Base-by-base conservation (phyloP, 495 filamentous ascomycete species). In the Pseudevernia furfuracea region DNA sequence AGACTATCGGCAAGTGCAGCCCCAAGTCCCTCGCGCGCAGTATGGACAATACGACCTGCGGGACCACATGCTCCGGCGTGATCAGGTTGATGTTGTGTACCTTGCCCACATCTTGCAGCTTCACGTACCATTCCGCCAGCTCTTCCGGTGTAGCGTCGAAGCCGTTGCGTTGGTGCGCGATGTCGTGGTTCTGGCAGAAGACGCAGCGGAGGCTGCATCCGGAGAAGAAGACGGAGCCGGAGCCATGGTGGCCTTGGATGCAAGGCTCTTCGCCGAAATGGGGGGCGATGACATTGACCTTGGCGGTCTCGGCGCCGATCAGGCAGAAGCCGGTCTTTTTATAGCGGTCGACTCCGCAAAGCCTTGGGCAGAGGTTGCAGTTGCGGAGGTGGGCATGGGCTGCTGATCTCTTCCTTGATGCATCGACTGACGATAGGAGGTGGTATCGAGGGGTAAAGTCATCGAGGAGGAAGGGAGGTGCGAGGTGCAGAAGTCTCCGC, bases 171-270 rank as follows among this genome's bases (percentile, higher is more conserved):
- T 85, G 81, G 66, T 92, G 89, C 2, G 88, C 80, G 44, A 92
- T 92, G 56, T 90, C 88, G 73, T 90, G 82, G 75, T 92, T 92
- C 72, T 92, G 89, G 72, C 89, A 93, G 70, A 92, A 92, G 21
- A 89, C 86, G 71, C 89, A 91, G 21, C 88, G 82, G 43, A 91
- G 71, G 72, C 89, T 91, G 70, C 88, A 91, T 17, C 84, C 85
- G 37, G 79, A 81, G 71, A 91, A 91, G 77, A 91, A 92, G 58
- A 91, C 87, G 11, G 84, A 80, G 48, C 89, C 89, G 64, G 82
- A 87, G 14, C 89, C 89, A 70, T 87, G 80, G 68, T 86, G 85
- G 25, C 88, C 89, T 71, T 91, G 88, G 43, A 91, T 84, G 71
- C 87, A 90, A 0, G 88, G 87, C 67, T 91, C 88, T 78, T 77